These are phyloP conservation scores for Epichloe gansuensis DNA, from an alignment of 2,329 filamentous ascomycete species.

Conservation along the genomic window DNA sequence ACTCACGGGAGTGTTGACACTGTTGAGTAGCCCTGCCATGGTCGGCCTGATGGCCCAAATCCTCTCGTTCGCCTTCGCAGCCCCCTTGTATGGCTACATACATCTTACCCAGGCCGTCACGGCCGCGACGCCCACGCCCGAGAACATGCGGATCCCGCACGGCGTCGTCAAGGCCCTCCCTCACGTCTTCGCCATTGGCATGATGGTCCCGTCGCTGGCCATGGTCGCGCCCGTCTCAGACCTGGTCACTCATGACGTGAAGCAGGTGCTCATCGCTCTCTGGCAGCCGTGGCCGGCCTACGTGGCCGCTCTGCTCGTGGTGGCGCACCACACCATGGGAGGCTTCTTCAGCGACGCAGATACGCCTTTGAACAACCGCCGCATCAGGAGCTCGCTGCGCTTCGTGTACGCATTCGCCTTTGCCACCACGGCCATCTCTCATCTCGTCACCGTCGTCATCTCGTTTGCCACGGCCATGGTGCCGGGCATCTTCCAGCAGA, in stretches of 20 bases:
- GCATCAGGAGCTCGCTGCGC: no score
- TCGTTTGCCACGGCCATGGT: no score
- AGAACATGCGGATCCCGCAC: constrained; percentile 9
- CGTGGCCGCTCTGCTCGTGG: constrained; percentile 6
- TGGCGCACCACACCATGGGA: not conserved
- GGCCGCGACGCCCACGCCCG: constrained; percentile 6
- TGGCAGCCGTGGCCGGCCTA: constrained; percentile 13
- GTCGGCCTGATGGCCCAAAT: constrained; percentile 9
- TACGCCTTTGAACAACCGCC: no score
- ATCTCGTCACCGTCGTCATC: no score
- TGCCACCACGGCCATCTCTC: no score
- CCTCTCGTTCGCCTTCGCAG: constrained; percentile 11
- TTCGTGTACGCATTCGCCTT: no score
- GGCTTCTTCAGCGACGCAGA: not conserved
- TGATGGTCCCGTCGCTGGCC: constrained; percentile 7
- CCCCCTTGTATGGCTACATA: constrained; percentile 9
- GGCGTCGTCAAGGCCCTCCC: constrained; percentile 8
- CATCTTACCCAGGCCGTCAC: constrained; percentile 6
- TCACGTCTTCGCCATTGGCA: constrained; percentile 7
- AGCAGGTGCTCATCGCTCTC: constrained; percentile 10
- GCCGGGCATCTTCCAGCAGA: no score
- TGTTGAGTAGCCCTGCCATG: constrained; percentile 4
- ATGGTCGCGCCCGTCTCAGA: constrained; percentile 7
- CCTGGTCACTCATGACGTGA: constrained; percentile 7
- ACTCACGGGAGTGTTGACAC: no score